These are phyloP conservation scores for Huntiella moniliformis DNA, from an alignment of 2,329 filamentous ascomycete genomes.

Conservation along the genomic window DNA sequence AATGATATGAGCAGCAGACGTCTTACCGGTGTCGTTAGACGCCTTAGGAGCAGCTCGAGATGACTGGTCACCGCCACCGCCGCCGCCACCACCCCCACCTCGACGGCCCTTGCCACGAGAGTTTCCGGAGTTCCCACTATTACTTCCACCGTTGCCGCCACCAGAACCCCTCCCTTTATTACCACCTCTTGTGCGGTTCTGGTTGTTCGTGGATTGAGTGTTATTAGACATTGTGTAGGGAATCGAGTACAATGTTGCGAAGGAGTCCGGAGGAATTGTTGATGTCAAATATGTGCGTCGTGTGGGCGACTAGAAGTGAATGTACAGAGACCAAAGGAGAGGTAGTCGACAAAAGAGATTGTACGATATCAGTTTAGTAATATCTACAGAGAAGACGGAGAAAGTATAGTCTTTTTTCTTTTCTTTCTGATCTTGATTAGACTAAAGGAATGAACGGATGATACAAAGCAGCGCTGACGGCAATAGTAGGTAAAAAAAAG, in stretches of 20 bases:
- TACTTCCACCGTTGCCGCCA: neutral
- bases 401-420: no score
- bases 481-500: neutral
- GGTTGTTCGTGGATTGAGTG: neutral
- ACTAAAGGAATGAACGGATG: no score
- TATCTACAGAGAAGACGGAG: no score
- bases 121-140: neutral
- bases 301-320: no score
- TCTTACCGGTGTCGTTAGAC: neutral
- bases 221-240: constrained; percentile 4
- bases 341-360: no score
- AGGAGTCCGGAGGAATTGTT: no score
- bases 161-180: neutral
- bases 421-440: no score
- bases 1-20: constrained; percentile 1
- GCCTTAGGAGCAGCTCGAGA: constrained; percentile 1
- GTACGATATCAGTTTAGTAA: no score
- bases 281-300: no score
- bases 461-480: no score
- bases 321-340: neutral
- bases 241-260: no score
- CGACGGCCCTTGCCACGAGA: constrained; percentile 1
- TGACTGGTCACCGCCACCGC: neutral
- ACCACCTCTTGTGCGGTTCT: neutral
- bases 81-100: neutral